These are phyloP conservation scores for Podila minutissima DNA, from an alignment of 192 early-diverging fungal genomes.

Conservation along the genomic window DNA sequence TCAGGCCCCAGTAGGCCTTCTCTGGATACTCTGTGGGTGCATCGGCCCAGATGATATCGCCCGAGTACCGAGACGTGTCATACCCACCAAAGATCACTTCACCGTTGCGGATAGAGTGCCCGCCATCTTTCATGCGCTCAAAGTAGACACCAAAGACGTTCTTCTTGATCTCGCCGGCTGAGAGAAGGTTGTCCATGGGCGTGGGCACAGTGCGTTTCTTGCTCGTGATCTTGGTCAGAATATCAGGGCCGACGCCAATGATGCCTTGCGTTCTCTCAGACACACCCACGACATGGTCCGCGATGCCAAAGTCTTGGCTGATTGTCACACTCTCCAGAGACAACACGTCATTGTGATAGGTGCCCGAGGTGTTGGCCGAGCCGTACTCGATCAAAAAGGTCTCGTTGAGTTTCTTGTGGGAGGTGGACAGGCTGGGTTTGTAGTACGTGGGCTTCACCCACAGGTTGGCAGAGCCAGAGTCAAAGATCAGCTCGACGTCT, in stretches of 20 bases:
- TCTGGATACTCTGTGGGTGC: not conserved
- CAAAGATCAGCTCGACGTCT: conserved; percentile 38
- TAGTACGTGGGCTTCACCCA: conserved; percentile 35
- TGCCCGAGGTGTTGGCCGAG: conserved; percentile 21
- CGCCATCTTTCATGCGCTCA: conserved; percentile 11
- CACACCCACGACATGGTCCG: conserved; percentile 20
- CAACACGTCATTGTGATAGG: conserved; percentile 26
- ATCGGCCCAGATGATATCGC: conserved; percentile 21
- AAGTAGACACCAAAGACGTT: conserved; percentile 38
- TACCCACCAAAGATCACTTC: conserved; percentile 39
- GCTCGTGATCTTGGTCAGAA: conserved; percentile 3
- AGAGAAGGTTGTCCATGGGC: conserved; percentile 15
- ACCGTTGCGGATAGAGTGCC: conserved; percentile 10
- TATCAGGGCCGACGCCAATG: conserved; percentile 8
- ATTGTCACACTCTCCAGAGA: not conserved
- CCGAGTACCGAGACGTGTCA: conserved; percentile 15
- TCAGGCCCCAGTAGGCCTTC: conserved; percentile 37
- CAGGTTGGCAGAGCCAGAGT: conserved; percentile 42
- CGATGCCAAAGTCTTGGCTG: conserved; percentile 10
- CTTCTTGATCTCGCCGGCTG: conserved; percentile 4
- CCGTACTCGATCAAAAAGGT: conserved; percentile 30
- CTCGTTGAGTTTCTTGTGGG: conserved; percentile 6
- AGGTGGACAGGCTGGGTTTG: conserved; percentile 3
- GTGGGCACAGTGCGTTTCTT: conserved; percentile 20
- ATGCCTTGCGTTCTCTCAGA: not conserved